These are phyloP conservation scores for Grammothele lineata DNA, from an alignment of 768 basidiomycete genomes.

Conservation along the genomic window DNA sequence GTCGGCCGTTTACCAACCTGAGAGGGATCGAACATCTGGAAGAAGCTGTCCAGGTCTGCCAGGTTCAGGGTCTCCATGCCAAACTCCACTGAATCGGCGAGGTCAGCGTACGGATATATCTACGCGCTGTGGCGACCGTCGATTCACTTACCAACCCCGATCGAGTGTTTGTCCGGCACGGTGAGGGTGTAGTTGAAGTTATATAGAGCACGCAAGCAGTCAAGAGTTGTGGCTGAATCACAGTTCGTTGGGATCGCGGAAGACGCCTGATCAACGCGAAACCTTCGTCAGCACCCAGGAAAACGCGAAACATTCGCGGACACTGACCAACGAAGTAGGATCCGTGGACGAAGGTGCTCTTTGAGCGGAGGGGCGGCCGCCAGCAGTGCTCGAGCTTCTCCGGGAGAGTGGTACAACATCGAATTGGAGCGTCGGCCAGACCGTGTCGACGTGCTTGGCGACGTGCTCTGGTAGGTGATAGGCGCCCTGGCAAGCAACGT, in stretches of 20 bases:
- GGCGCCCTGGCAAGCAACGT: conserved; percentile 52
- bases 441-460: conserved; percentile 55
- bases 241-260: too few species aligned
- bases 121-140: too few species aligned
- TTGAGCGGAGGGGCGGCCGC: too few species aligned
- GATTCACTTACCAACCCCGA: conserved; percentile 29
- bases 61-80: conserved; percentile 37
- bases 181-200: conserved; percentile 22
- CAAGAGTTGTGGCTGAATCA: conserved; percentile 21
- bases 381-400: too few species aligned
- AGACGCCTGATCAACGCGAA: too few species aligned
- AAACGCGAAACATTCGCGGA: too few species aligned
- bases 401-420: too few species aligned
- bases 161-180: conserved; percentile 19
- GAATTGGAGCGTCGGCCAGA: conserved; percentile 72
- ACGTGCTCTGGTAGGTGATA: conserved; percentile 62
- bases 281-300: too few species aligned
- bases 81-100: conserved; percentile 42
- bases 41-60: conserved; percentile 39
- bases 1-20: conserved; percentile 36
- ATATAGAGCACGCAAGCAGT: conserved; percentile 29
- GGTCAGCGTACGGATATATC: too few species aligned
- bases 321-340: too few species aligned
- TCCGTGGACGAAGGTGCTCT: too few species aligned
- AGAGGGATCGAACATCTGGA: conserved; percentile 32